phyloP scores from a whole-genome alignment of 768 basidiomycete genomes.

The Mycena rosella region DNA sequence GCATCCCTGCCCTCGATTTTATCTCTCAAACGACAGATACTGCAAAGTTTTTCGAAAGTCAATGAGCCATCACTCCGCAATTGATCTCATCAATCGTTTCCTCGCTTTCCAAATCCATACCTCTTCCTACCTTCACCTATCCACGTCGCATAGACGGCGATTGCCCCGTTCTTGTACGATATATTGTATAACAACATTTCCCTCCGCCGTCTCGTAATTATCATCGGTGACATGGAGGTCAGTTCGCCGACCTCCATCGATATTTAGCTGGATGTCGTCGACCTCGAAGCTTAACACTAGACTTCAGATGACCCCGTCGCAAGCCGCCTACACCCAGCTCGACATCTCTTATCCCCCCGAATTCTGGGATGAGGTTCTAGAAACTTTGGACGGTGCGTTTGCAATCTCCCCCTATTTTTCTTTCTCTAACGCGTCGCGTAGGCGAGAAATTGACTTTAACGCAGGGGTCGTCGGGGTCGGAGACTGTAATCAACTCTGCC shows the following conservation, averaged over 20 bases:
- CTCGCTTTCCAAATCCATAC: too few species aligned
- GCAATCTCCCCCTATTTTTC: neutral
- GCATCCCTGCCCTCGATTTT: too few species aligned
- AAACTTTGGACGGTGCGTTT: slow-evolving; percentile 3
- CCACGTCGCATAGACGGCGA: neutral
- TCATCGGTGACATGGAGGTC: slow-evolving; percentile 18
- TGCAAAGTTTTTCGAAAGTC: too few species aligned
- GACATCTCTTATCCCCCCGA: neutral
- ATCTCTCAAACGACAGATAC: too few species aligned
- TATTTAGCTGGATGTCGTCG: neutral
- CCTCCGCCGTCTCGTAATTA: neutral
- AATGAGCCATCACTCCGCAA: too few species aligned
- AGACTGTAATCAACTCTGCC: neutral
- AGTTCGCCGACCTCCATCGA: neutral
- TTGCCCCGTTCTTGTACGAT: neutral
- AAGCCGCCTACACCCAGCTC: slow-evolving; percentile 6
- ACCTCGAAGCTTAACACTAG: neutral
- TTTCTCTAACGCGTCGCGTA: slow-evolving; percentile 21
- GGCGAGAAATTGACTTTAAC: neutral
- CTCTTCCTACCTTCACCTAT: neutral
- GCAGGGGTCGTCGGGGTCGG: slow-evolving; percentile 8
- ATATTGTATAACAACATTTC: neutral
- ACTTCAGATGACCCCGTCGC: slow-evolving; percentile 10
- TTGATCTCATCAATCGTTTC: too few species aligned
- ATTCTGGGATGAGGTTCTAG: slow-evolving; percentile 12